These are phyloP conservation scores for Saccharomyces hybrid DNA, from an alignment of 1,139 yeast genomes.

Conservation along the genomic window DNA sequence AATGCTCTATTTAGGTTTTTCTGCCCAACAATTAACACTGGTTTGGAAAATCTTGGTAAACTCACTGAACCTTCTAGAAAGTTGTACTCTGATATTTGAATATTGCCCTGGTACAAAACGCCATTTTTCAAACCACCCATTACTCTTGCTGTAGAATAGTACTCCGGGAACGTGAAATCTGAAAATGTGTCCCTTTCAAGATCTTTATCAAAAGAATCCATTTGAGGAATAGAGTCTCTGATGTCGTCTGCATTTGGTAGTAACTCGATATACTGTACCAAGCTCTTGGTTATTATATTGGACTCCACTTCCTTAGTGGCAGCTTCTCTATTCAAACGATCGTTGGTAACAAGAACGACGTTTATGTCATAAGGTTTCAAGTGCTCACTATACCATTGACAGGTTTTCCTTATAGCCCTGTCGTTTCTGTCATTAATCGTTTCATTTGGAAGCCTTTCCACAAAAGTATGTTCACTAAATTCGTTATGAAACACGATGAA, in stretches of 20 bases:
- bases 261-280: conserved; percentile 59
- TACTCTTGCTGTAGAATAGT: conserved; percentile 70
- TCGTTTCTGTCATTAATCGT: conserved; percentile 86
- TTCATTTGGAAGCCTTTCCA: conserved; percentile 56
- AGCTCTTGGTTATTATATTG: conserved; percentile 47
- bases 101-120: conserved; percentile 75
- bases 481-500: conserved; percentile 92
- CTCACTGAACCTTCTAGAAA: conserved; percentile 80
- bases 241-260: conserved; percentile 71
- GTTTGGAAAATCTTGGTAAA: conserved; percentile 68
- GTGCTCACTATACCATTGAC: conserved; percentile 66
- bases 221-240: conserved; percentile 69
- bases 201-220: conserved; percentile 30
- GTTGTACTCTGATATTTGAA: conserved; percentile 78
- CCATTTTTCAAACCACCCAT: conserved; percentile 90
- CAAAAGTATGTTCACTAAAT: conserved; percentile 64
- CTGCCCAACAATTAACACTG: conserved; percentile 73
- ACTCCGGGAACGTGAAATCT: conserved; percentile 65
- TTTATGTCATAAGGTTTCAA: conserved; percentile 42
- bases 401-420: conserved; percentile 73
- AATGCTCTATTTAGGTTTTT: conserved; percentile 84
- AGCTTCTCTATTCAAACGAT: conserved; percentile 53
- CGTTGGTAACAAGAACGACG: conserved; percentile 69
- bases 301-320: conserved; percentile 39
- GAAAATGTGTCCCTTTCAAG: conserved; percentile 28